Conservation (phyloP, 2,329 filamentous ascomycete species). For the Monosporascus sp. region DNA sequence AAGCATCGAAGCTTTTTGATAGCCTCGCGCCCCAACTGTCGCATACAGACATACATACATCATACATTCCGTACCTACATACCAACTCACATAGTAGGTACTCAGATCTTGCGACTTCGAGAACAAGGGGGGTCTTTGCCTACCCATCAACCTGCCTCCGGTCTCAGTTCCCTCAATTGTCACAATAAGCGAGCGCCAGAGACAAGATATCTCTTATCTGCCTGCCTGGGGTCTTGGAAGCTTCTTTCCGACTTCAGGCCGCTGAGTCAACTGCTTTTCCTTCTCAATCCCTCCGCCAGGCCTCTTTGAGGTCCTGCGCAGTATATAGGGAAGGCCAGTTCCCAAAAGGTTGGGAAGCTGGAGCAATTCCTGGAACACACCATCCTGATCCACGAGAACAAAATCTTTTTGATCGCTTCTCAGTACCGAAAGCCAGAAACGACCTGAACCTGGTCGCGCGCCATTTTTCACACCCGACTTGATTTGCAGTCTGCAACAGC, state of each 20-base stretch:
- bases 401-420: neutral
- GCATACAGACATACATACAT: no score
- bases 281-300: slow-evolving; percentile 1
- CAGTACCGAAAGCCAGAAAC: neutral
- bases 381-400: slow-evolving; percentile 12
- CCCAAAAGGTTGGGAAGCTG: slow-evolving; percentile 13
- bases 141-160: slow-evolving; percentile 9
- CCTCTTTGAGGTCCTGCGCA: slow-evolving; percentile 11
- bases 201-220: slow-evolving; percentile 11
- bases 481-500: neutral
- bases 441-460: neutral
- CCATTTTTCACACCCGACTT: neutral
- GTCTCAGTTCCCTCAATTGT: slow-evolving; percentile 13
- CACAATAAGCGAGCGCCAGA: slow-evolving; percentile 15
- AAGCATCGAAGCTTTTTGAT: no score
- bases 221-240: slow-evolving; percentile 18
- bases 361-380: slow-evolving; percentile 20
- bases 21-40: no score
- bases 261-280: slow-evolving; percentile 17
- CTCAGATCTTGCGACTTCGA: slow-evolving; percentile 20
- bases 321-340: slow-evolving; percentile 18
- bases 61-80: no score
- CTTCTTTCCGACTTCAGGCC: slow-evolving; percentile 22
- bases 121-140: slow-evolving; percentile 20
- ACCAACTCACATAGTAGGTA: neutral